phyloP scores from a whole-genome alignment of 2,329 filamentous ascomycete species.

The Beauveria australis region DNA sequence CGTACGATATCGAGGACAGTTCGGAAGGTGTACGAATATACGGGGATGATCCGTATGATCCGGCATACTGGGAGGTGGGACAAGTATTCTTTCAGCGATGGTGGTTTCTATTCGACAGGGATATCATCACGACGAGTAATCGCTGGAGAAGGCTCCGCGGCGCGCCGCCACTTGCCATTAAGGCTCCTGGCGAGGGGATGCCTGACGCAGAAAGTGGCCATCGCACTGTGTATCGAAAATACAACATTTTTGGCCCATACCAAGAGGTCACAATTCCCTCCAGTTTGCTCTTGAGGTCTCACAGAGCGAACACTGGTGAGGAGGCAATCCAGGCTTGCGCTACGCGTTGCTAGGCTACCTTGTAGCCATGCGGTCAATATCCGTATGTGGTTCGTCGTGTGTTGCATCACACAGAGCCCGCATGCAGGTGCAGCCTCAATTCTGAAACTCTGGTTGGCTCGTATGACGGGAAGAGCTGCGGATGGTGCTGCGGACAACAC shows the following conservation, averaged over 20 bases:
- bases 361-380: too few relatives aligned
- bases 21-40: conserved; percentile 44
- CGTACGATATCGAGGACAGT: conserved; percentile 49
- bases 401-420: not conserved
- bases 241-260: too few relatives aligned
- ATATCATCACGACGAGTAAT: conserved; percentile 47
- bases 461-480: not conserved
- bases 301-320: too few relatives aligned
- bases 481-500: too few relatives aligned
- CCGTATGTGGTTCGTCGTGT: not conserved
- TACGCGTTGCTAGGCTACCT: too few relatives aligned
- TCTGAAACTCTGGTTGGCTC: not conserved
- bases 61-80: conserved; percentile 47
- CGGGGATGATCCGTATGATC: conserved; percentile 40
- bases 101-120: conserved; percentile 52
- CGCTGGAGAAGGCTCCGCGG: conserved; percentile 39
- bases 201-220: not conserved
- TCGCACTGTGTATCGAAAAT: not conserved
- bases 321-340: too few relatives aligned
- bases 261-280: too few relatives aligned
- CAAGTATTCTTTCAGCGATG: conserved; percentile 50
- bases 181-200: not conserved
- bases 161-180: conserved; percentile 22
- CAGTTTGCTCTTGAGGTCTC: too few relatives aligned
- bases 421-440: not conserved